These are phyloP conservation scores for Colletotrichum cuscutae DNA, from an alignment of 2,329 filamentous ascomycete species.

Conservation along the genomic window DNA sequence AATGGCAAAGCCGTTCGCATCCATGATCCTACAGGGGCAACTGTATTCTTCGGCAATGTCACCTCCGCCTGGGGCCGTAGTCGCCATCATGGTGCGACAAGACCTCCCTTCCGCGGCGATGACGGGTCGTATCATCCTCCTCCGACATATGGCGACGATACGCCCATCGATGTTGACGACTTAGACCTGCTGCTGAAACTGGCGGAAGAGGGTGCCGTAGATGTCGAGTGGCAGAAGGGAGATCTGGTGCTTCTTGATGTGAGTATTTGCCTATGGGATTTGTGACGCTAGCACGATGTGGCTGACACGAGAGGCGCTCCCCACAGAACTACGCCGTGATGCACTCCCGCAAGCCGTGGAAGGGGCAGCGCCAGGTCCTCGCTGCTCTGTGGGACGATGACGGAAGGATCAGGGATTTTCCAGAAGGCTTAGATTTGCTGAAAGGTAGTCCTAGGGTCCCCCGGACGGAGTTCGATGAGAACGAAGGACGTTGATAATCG, in stretches of 20 bases:
- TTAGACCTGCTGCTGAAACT: constrained; percentile 43
- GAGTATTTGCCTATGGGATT: constrained; percentile 14
- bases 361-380: constrained; percentile 43
- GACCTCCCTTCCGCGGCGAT: constrained; percentile 43
- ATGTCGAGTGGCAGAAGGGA: constrained; percentile 43
- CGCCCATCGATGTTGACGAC: constrained; percentile 41
- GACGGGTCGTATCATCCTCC: constrained; percentile 48
- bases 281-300: constrained; percentile 1
- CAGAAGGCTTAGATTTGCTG: constrained; percentile 37
- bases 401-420: constrained; percentile 40
- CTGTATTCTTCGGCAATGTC: constrained; percentile 47
- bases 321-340: constrained; percentile 46
- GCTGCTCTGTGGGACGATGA: constrained; percentile 45
- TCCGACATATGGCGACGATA: constrained; percentile 43
- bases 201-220: constrained; percentile 40
- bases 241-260: constrained; percentile 46
- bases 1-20: constrained; percentile 39
- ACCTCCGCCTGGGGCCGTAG: constrained; percentile 48
- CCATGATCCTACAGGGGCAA: constrained; percentile 40
- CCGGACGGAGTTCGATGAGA: not conserved
- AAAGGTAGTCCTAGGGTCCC: constrained; percentile 31
- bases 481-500: not conserved
- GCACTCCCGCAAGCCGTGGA: constrained; percentile 45
- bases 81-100: constrained; percentile 44
- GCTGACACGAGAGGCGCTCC: constrained; percentile 12